Evolutionary conservation across 83 land plant species (phyloP), one percentile per base, ranked within the genome.

Genomic region (Diphasiastrum complanatum): DNA sequence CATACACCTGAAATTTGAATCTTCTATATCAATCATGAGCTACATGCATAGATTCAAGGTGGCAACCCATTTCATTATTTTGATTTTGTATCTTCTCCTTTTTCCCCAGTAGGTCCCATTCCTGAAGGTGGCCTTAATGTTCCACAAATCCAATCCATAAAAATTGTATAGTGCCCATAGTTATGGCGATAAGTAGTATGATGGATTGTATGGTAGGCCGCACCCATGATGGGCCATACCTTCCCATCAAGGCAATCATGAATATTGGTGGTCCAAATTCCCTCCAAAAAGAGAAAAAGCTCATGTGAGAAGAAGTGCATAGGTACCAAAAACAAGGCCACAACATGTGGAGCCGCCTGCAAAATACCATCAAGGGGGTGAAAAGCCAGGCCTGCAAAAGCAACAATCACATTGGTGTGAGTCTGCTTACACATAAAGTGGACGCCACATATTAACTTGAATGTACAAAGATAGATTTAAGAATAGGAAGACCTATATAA

Each of bases 81-180:
- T n/a, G n/a, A n/a, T n/a, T n/a, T n/a, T n/a, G n/a, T n/a, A n/a
- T n/a, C n/a, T n/a, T n/a, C n/a, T n/a, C n/a, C n/a, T n/a, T n/a
- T n/a, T n/a, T n/a, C n/a, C n/a, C n/a, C n/a, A n/a, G n/a, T n/a
- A n/a, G n/a, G n/a, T n/a, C n/a, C n/a, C n/a, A n/a, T n/a, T n/a
- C n/a, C n/a, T n/a, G n/a, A n/a, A n/a, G 43, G 43, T 8, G 8
- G 12, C 14, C 14, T 38, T 8, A 54, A 33, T 23, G 58, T 54
- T 10, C 33, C 33, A 11, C 4, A 54, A 28, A 54, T 54, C 58
- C 58, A 54, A 33, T 54, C 58, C 58, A 54, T 54, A 28, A 83
- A 82, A 33, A 85, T 58, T 0, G 89, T 82, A 55, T 82, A 85
- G 49, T 82, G 89, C 30, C 89, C 89, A 68, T 85, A 85, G 20